Conservation (phyloP, 768 basidiomycete genomes). For the Nidula microcarpa region DNA sequence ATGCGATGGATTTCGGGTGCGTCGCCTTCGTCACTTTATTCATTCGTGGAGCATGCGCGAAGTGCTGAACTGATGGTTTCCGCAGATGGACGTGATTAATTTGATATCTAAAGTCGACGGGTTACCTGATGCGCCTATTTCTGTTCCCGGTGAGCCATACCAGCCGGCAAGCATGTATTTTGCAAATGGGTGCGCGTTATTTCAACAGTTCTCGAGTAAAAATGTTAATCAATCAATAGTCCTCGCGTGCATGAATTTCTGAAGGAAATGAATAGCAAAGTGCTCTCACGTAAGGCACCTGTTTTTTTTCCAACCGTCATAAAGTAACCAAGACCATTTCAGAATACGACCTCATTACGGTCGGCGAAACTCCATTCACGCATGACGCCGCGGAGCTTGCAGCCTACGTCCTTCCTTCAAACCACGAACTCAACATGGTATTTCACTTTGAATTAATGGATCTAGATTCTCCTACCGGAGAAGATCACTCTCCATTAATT, state of each 20-base stretch:
- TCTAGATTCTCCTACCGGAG: slow-evolving; percentile 43
- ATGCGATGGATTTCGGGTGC: slow-evolving; percentile 71
- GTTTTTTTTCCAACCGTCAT: slow-evolving; percentile 3
- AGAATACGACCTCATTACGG: slow-evolving; percentile 61
- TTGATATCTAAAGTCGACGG: slow-evolving; percentile 60
- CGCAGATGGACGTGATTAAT: slow-evolving; percentile 70
- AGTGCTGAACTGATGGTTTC: not conserved
- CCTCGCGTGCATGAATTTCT: slow-evolving; percentile 67
- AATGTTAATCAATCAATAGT: slow-evolving; percentile 22
- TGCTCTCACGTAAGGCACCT: slow-evolving; percentile 49
- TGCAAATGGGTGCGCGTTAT: slow-evolving; percentile 52
- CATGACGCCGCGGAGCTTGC: slow-evolving; percentile 48
- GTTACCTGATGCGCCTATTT: slow-evolving; percentile 64
- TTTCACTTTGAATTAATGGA: slow-evolving; percentile 66
- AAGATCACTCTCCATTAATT: slow-evolving; percentile 33
- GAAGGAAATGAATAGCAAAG: slow-evolving; percentile 60
- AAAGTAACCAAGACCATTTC: not conserved
- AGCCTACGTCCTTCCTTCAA: slow-evolving; percentile 50
- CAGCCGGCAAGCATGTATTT: slow-evolving; percentile 53
- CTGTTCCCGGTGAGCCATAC: slow-evolving; percentile 42
- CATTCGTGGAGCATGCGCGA: not conserved
- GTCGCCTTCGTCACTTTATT: slow-evolving; percentile 13
- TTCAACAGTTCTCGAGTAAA: not conserved
- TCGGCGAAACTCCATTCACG: slow-evolving; percentile 63
- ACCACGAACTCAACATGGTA: slow-evolving; percentile 63